Conservation (phyloP, 1,284 basidiomycete genomes). For the Xerocomus cyaneibrunnescens region DNA sequence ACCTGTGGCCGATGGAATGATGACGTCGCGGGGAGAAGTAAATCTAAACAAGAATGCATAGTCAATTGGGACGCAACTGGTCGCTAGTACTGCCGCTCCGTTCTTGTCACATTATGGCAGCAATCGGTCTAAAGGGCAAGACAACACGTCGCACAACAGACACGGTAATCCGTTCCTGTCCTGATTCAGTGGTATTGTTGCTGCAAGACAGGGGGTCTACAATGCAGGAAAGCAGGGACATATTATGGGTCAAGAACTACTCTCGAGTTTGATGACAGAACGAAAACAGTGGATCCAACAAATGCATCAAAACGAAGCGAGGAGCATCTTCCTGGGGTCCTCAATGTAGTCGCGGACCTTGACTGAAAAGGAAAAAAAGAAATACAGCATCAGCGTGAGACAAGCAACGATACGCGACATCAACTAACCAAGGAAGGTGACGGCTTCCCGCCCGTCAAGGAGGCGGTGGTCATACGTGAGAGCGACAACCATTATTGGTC, state of each 20-base stretch:
- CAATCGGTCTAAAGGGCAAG: too few species aligned
- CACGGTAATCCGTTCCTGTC: too few species aligned
- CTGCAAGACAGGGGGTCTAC: conserved; percentile 1
- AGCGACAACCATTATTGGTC: conserved; percentile 95
- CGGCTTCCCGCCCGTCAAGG: conserved; percentile 94
- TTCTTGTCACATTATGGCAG: too few species aligned
- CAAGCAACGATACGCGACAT: conserved; percentile 2
- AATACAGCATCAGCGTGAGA: conserved; percentile 9
- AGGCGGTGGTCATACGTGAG: conserved; percentile 96
- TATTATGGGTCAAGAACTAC: conserved; percentile 17
- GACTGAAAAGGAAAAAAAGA: conserved; percentile 46
- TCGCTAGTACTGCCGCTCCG: too few species aligned
- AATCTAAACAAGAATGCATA: too few species aligned
- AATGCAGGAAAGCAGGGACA: conserved; percentile 3
- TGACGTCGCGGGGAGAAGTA: too few species aligned
- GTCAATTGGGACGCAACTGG: too few species aligned
- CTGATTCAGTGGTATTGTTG: too few species aligned
- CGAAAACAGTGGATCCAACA: background rate
- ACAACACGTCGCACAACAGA: too few species aligned
- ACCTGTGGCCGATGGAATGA: too few species aligned
- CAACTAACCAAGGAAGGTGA: conserved; percentile 91
- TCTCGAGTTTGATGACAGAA: conserved; percentile 5
- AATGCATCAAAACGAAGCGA: conserved; percentile 32
- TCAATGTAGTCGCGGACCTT: conserved; percentile 60
- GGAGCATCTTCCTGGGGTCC: conserved; percentile 58